Evolutionary conservation across 305 asterid species (phyloP), one percentile per base, ranked within the genome.

Genomic region (Fraxinus floribunda): DNA sequence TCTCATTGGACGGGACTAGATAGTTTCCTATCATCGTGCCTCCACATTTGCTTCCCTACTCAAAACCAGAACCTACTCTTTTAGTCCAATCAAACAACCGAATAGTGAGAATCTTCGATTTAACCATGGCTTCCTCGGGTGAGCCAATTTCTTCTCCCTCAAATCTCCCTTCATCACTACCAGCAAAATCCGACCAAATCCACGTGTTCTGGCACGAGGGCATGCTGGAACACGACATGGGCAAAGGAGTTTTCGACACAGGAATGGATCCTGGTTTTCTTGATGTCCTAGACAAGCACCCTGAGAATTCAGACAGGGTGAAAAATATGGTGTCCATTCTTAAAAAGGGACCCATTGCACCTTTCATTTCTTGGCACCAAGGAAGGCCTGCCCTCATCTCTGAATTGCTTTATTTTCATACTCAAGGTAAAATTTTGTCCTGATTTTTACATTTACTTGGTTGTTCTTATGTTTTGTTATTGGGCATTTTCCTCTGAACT

Each of bases 271-370:
- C 97, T 76, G 99, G 97, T 30, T 95, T 93, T 66, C 96, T 94
- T 16, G 98, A 95, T 84, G 97, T 95, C 8, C 84, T 95, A 20
- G 99, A 95, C 34, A 89, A 92, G 62, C 99, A 95, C 88, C 98
- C 98, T 70, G 99, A 95, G 88, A 95, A 92, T 83, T 83, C 91
- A 16, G 91, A 90, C 80, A 90, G 99, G 88, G 89, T 95, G 72
- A 93, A 82, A 78, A 94, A 94, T 81, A 95, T 94, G 91, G 89
- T 94, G 11, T 95, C 98, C 0, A 90, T 94, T 52, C 97, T 95
- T 20, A 88, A 88, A 84, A 84, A 93, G 80, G 98, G 97, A 79
- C 97, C 99, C 46, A 91, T 95, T 83, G 24, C 97, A 1, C 93
- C 93, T 41, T 92, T 87, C 76, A 34, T 94, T 84, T 88, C 91